Percentiles rank a stretch among this genome's conserved stretches.
Evolutionary conservation across 2,329 filamentous ascomycete species (phyloP).

Genomic region (Penicillium sp.): DNA sequence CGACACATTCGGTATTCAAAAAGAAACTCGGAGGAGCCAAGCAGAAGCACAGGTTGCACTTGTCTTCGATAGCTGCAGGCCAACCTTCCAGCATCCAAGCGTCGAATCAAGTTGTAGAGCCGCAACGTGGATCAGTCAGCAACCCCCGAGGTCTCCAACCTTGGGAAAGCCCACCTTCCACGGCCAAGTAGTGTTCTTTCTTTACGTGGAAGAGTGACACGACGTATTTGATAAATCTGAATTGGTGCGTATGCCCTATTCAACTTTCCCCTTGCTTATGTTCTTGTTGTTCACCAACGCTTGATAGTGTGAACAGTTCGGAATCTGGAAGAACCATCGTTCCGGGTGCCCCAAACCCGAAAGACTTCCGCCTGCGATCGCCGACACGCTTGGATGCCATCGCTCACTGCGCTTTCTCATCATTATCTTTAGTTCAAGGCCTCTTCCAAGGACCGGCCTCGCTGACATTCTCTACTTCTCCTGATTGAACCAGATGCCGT

Average conservation of each 20-base stretch:
- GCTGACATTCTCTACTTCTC: slow-evolving; percentile 7
- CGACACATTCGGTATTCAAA: background rate
- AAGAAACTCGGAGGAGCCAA: background rate
- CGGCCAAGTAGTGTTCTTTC: slow-evolving; percentile 4
- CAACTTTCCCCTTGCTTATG: slow-evolving; percentile 19
- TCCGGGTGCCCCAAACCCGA: slow-evolving; percentile 31
- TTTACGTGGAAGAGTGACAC: background rate
- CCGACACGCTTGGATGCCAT: slow-evolving; percentile 27
- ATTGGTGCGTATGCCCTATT: slow-evolving; percentile 18
- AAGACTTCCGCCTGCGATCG: slow-evolving; percentile 32
- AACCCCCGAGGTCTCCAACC: slow-evolving; percentile 1
- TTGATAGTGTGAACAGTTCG: slow-evolving; percentile 6
- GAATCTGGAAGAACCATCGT: slow-evolving; percentile 34
- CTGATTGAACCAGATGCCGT: slow-evolving; percentile 42
- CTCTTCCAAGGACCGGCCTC: slow-evolving; percentile 12
- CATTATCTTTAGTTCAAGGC: slow-evolving; percentile 12
- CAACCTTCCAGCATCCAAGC: slow-evolving; percentile 6
- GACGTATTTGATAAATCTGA: slow-evolving; percentile 10
- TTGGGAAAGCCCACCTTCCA: background rate
- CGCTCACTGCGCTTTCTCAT: slow-evolving; percentile 19
- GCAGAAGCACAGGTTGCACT: slow-evolving; percentile 4
- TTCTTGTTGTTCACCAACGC: slow-evolving; percentile 11
- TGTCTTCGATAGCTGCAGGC: slow-evolving; percentile 6
- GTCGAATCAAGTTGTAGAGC: slow-evolving; percentile 25
- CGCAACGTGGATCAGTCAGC: slow-evolving; percentile 11